phyloP scores from a whole-genome alignment of 208 protist species.

The Entamoeba histolytica region DNA sequence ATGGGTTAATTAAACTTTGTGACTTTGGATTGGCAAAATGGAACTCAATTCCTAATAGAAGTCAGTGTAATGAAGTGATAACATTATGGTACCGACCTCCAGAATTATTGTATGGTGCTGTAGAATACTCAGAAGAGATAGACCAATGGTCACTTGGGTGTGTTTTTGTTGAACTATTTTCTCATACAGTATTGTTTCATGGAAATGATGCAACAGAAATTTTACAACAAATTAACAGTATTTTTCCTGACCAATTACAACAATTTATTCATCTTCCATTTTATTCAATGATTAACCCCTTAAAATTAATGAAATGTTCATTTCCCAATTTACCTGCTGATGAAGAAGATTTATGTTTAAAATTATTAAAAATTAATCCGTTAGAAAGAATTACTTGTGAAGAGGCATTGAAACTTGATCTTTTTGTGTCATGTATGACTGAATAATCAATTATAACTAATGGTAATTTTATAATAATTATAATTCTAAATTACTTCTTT shows the following conservation, averaged over 20 bases:
- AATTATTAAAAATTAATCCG: not conserved
- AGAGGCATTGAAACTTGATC: not conserved
- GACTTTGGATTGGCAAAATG: conserved; percentile 26
- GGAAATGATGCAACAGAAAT: conserved; percentile 27
- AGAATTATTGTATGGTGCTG: conserved; percentile 87
- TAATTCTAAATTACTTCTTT: no score
- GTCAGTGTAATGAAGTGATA: no score
- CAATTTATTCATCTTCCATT: not conserved
- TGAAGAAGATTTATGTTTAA: not conserved
- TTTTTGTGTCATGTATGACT: no score
- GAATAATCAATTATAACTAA: no score
- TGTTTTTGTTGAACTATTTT: conserved; percentile 89
- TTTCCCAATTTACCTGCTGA: not conserved
- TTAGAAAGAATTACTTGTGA: not conserved
- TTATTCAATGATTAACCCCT: not conserved
- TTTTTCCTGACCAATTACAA: not conserved
- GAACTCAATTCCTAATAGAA: conserved; percentile 28
- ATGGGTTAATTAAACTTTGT: not conserved
- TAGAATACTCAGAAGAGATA: conserved; percentile 82
- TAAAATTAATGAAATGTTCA: not conserved
- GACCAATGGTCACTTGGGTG: conserved; percentile 97
- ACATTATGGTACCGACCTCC: conserved; percentile 98
- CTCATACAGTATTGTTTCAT: conserved; percentile 5
- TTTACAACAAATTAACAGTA: conserved; percentile 17
- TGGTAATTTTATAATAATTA: no score